These are phyloP conservation scores for Blastomyces percursus DNA, from an alignment of 2,329 filamentous ascomycete species.

Conservation along the genomic window DNA sequence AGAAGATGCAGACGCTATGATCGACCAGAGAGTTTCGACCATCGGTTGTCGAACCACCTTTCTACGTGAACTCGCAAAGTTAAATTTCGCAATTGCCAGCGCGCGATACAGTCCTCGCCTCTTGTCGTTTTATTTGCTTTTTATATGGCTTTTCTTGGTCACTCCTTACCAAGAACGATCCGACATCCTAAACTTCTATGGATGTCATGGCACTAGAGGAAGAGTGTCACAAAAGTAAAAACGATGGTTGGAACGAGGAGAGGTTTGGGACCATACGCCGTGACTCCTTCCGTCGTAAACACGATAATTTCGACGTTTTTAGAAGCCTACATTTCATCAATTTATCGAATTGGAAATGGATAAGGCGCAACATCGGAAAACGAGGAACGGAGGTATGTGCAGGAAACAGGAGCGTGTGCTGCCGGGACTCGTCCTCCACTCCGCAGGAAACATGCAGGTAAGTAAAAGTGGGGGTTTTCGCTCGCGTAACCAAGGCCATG, in stretches of 20 bases:
- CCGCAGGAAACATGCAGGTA: background rate
- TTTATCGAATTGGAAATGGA: background rate
- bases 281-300: background rate
- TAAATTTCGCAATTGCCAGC: background rate
- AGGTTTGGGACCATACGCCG: background rate
- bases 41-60: constrained; percentile 5
- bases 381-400: background rate
- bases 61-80: background rate
- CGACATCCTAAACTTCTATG: background rate
- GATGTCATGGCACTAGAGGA: background rate
- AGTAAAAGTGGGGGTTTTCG: background rate
- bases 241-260: background rate
- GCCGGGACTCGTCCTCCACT: background rate
- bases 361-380: background rate
- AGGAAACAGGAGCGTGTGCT: background rate
- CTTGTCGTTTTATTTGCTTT: background rate
- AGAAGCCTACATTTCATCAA: no score
- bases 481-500: background rate
- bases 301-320: background rate
- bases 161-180: background rate
- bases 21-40: background rate
- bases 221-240: background rate
- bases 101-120: background rate
- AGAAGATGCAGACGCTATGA: background rate
- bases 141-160: background rate